Conservation (phyloP, 495 filamentous ascomycete genomes). For the Penicillium verhagenii region DNA sequence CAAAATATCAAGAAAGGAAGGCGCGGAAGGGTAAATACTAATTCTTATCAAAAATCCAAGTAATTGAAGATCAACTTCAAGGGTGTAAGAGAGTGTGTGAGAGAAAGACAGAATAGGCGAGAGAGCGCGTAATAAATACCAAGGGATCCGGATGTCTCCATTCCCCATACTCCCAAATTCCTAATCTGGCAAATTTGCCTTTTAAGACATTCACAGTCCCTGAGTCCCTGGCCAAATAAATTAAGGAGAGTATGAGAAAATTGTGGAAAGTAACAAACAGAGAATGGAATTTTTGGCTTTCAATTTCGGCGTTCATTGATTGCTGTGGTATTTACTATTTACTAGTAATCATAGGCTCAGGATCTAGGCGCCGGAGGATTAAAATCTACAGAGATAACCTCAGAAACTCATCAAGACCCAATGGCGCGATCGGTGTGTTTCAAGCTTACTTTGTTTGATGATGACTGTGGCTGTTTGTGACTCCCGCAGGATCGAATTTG, state of each 20-base stretch:
- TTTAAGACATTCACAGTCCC: too few relatives aligned
- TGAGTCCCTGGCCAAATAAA: too few relatives aligned
- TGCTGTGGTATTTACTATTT: conserved; percentile 6
- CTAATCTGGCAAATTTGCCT: too few relatives aligned
- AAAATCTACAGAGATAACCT: neutral
- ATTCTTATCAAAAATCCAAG: neutral
- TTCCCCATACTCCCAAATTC: too few relatives aligned
- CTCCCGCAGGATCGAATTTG: neutral
- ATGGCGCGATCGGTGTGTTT: conserved; percentile 5
- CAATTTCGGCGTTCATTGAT: neutral
- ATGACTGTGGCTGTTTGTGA: neutral
- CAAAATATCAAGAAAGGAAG: too few relatives aligned
- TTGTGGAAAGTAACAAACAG: too few relatives aligned
- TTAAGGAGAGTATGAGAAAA: too few relatives aligned
- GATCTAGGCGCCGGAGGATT: neutral
- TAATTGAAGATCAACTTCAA: too few relatives aligned
- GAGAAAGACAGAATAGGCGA: neutral
- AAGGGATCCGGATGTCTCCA: too few relatives aligned
- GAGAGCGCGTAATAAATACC: neutral
- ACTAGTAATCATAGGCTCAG: neutral
- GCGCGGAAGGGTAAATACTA: too few relatives aligned
- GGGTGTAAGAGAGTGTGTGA: too few relatives aligned
- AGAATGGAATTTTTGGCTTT: too few relatives aligned
- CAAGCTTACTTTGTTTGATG: neutral
- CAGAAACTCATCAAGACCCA: neutral